Evolutionary conservation across 2,329 filamentous ascomycete genomes (phyloP).

Genomic region (Rutstroemia sp.): DNA sequence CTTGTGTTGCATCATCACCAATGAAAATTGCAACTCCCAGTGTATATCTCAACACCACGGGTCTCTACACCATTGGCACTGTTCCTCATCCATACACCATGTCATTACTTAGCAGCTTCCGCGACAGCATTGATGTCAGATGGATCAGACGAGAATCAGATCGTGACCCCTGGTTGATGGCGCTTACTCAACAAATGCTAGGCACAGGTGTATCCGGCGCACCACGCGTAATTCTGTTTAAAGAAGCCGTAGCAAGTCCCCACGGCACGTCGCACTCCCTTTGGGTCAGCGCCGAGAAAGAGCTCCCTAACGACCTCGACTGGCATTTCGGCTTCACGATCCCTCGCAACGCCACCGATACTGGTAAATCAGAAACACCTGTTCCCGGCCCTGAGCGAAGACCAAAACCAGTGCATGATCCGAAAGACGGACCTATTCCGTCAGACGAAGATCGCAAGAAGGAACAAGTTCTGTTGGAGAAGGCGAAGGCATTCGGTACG

Average conservation of each 20-base stretch:
- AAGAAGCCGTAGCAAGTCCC: constrained; percentile 70
- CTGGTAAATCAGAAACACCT: constrained; percentile 49
- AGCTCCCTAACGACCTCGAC: constrained; percentile 58
- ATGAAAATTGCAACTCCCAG: constrained; percentile 61
- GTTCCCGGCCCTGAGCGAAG: constrained; percentile 50
- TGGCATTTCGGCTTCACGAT: constrained; percentile 87
- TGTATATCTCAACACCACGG: constrained; percentile 63
- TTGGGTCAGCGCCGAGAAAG: constrained; percentile 71
- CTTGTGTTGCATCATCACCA: constrained; percentile 59
- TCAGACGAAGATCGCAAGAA: constrained; percentile 44
- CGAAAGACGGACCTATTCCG: constrained; percentile 41
- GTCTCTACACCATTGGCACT: constrained; percentile 72
- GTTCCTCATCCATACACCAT: constrained; percentile 90
- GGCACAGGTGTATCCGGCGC: constrained; percentile 54
- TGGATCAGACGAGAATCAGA: constrained; percentile 61
- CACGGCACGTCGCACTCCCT: constrained; percentile 57
- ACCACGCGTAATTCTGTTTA: constrained; percentile 65
- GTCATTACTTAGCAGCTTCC: constrained; percentile 56
- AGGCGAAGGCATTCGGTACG: constrained; percentile 41
- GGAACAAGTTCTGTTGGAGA: constrained; percentile 49
- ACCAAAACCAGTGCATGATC: constrained; percentile 42
- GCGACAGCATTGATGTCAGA: constrained; percentile 51
- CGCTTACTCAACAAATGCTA: constrained; percentile 62
- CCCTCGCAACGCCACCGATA: constrained; percentile 47
- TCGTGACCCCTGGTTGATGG: constrained; percentile 73